Evolutionary conservation across 257 asterid species (phyloP).

Genomic region (Scutellaria galericulata): DNA sequence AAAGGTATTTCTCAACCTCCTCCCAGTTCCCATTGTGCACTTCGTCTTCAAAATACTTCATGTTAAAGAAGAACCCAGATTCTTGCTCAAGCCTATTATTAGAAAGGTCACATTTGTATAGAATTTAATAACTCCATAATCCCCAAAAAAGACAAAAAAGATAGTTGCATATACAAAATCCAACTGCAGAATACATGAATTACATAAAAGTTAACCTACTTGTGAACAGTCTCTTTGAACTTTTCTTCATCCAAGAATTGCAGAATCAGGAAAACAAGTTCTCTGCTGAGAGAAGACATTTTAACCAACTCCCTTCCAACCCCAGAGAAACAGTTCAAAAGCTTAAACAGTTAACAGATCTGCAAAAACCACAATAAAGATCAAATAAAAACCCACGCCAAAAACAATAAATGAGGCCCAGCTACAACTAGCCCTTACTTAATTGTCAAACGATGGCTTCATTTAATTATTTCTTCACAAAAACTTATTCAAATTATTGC

Average conservation of each 20-base stretch:
- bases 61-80: slow-evolving; percentile 94
- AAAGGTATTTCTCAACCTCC: slow-evolving; percentile 89
- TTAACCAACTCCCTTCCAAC: slow-evolving; percentile 43
- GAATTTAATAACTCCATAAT: slow-evolving; percentile 14
- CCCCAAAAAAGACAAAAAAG: slow-evolving; percentile 39
- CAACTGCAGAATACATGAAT: neutral
- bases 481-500: slow-evolving; percentile 34
- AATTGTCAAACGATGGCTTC: slow-evolving; percentile 41
- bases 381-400: slow-evolving; percentile 17
- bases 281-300: slow-evolving; percentile 91
- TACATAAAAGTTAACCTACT: slow-evolving; percentile 40
- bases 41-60: slow-evolving; percentile 95
- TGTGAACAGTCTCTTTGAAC: slow-evolving; percentile 65
- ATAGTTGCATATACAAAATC: slow-evolving; percentile 19
- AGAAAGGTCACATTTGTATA: slow-evolving; percentile 33
- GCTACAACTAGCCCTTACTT: slow-evolving; percentile 49
- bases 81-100: slow-evolving; percentile 94
- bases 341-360: slow-evolving; percentile 60
- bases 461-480: slow-evolving; percentile 48
- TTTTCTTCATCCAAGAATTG: slow-evolving; percentile 63
- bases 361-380: slow-evolving; percentile 50
- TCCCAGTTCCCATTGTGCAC: slow-evolving; percentile 97
- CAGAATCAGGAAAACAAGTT: slow-evolving; percentile 58
- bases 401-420: slow-evolving; percentile 44
- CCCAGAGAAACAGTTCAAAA: slow-evolving; percentile 41